Evolutionary conservation across 257 asterid species (phyloP).

Genomic region (Lycium ferocissimum): DNA sequence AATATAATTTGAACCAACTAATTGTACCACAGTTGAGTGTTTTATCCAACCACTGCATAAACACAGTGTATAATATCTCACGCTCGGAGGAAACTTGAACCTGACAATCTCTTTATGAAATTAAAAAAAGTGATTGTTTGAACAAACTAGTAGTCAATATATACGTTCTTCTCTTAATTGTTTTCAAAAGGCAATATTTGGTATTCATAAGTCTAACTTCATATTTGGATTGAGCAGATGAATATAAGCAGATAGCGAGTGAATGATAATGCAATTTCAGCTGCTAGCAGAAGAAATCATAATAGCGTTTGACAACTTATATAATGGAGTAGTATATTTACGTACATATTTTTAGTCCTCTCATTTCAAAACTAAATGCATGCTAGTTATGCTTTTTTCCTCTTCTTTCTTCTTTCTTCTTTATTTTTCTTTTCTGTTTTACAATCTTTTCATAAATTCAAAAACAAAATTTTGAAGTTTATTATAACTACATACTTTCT

Average conservation of each 20-base stretch:
- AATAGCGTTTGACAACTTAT: background rate
- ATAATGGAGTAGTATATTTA: background rate
- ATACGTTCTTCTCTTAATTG: background rate
- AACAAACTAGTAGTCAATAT: background rate
- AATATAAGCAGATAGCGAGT: background rate
- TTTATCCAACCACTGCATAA: too few species aligned
- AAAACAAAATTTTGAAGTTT: too few species aligned
- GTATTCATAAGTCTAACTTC: background rate
- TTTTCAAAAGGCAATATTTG: background rate
- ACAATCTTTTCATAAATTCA: background rate
- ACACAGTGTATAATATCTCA: background rate
- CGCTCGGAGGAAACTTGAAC: background rate
- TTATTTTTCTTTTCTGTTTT: too few species aligned
- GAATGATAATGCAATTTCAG: background rate
- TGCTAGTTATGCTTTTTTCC: background rate
- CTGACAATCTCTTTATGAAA: background rate
- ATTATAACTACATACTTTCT: too few species aligned
- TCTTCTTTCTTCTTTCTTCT: rapidly evolving
- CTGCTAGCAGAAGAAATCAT: background rate
- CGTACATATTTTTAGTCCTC: background rate
- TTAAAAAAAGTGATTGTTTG: background rate
- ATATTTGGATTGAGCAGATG: background rate
- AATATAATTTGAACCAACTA: too few species aligned
- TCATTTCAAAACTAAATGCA: constrained; percentile 21
- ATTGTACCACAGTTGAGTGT: too few species aligned